phyloP scores from a whole-genome alignment of 2,329 filamentous ascomycete species.

The Colletotrichum gloeosporioides region DNA sequence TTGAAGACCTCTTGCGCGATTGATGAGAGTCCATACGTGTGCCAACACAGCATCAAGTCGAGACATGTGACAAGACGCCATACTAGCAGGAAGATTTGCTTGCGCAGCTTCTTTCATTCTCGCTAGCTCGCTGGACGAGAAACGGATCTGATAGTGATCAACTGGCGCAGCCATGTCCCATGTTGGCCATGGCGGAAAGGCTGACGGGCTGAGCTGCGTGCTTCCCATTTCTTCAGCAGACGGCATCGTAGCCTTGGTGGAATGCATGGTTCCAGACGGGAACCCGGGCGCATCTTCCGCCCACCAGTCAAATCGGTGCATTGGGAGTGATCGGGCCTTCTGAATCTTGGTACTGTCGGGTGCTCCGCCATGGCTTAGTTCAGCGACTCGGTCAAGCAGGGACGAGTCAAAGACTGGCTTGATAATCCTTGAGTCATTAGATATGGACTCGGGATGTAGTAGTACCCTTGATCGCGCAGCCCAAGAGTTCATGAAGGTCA shows the following conservation, averaged over 20 bases:
- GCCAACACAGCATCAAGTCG: constrained; percentile 51
- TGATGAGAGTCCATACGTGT: constrained; percentile 50
- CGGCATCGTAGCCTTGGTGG: constrained; percentile 30
- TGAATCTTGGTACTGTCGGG: constrained; percentile 30
- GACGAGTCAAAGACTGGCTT: constrained; percentile 44
- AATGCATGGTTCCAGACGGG: constrained; percentile 27
- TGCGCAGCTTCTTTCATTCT: constrained; percentile 32
- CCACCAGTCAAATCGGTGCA: constrained; percentile 56
- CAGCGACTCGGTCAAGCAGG: constrained; percentile 40
- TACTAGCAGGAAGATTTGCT: constrained; percentile 2
- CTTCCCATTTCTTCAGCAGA: background rate
- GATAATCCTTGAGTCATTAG: rapidly evolving
- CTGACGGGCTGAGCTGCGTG: constrained; percentile 30
- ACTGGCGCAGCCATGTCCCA: constrained; percentile 43
- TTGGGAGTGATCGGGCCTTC: constrained; percentile 41
- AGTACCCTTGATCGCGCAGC: constrained; percentile 32
- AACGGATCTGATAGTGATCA: constrained; percentile 39
- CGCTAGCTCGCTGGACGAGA: constrained; percentile 38
- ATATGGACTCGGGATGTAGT: background rate
- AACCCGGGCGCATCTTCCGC: constrained; percentile 33
- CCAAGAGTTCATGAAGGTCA: constrained; percentile 49
- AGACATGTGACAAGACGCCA: constrained; percentile 31
- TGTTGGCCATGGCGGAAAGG: constrained; percentile 43
- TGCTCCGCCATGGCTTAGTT: constrained; percentile 15
- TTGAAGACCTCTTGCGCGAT: constrained; percentile 39